Evolutionary conservation across 2,329 filamentous ascomycete genomes (phyloP), one percentile per base, ranked within the genome.

Genomic region (Aureobasidium sp.): DNA sequence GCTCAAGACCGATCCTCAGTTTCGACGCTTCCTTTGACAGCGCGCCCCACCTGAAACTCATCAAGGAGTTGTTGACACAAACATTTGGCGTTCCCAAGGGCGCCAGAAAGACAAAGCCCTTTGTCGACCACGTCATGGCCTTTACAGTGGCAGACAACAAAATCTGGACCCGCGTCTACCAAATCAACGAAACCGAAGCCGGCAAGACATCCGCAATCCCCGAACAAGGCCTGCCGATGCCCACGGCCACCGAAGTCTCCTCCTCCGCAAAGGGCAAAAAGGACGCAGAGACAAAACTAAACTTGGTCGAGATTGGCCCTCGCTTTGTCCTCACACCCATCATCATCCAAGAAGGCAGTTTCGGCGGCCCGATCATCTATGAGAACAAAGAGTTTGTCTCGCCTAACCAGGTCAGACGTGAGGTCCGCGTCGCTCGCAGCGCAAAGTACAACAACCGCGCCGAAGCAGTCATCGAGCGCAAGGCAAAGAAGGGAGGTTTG

Each of bases 381-480:
- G 89, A 97, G 76, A 97, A 97, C 75, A 93, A 89, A 77, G 86
- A 95, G 69, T 98, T 95, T 64, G 88, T 98, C 51, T 93, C 86
- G 61, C 93, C 93, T 8, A 98, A 98, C 79, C 88, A 96, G 72
- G 82, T 97, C 59, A 79, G 93, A 60, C 78, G 88, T 35, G 93
- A 97, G 59, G 70, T 95, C 61, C 78, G 88, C 61, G 76, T 81
- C 70, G 76, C 79, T 61, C 90, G 88, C 75, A 88, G 90, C 0
- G 79, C 81, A 44, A 82, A 82, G 61, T 91, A 94, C 73, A 87
- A 88, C 60, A 77, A 79, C 53, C 79, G 93, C 56, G 81, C 83
- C 25, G 90, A 95, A 66, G 82, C 86, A 61, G 75, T 79, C 60
- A 76, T 85, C 45, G 88, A 91, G 65, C 79, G 83, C 58, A 74